Base-by-base conservation (phyloP, 306 rosid genomes). In the Begonia masoniana region DNA sequence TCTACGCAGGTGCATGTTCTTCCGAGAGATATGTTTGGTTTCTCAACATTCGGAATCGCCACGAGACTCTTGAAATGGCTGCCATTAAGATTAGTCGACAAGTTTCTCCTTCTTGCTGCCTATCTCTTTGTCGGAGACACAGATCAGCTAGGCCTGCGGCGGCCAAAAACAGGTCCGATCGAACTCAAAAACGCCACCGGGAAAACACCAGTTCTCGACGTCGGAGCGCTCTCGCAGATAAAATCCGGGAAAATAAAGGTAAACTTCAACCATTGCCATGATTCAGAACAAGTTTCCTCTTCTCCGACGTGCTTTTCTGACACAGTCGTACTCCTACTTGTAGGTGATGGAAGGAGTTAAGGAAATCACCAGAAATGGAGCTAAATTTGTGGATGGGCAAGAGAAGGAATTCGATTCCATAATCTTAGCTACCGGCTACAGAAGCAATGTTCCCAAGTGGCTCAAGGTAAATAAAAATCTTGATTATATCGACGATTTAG, bases 391-490 rank as follows among this genome's bases (percentile, higher is more conserved):
- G 73, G 74, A 86, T 67, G 96, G 96, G 72, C 82, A 83, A 71
- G 93, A 83, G 57, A 79, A 63, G 69, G 93, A 79, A 65, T 92
- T 86, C 17, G 96, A 92, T 76, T 81, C 95, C 24, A 83, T 92
- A 67, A 73, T 92, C 51, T 76, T 86, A 54, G 99, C 99, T 56
- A 92, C 99, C 15, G 99, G 99, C 12, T 92, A 86, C 80, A 81
- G 63, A 65, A 92, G 99, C 79, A 92, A 92, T 64, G 99, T 86
- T 58, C 96, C 95, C 56, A 58, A 68, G 66, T 92, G 99, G 99
- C 99, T 92, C 50, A 83, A 81, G 96, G 99, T 92, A 56, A 64
- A 41, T 47, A 41, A 52, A 21, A 47, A 64, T 31, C 31, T 55
- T 14, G 24, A 21, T 21, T 21, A 21, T 21, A 21, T 21, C 24